Evolutionary conservation across 441 rosid genomes (phyloP).

Genomic region (Viola pubescens): DNA sequence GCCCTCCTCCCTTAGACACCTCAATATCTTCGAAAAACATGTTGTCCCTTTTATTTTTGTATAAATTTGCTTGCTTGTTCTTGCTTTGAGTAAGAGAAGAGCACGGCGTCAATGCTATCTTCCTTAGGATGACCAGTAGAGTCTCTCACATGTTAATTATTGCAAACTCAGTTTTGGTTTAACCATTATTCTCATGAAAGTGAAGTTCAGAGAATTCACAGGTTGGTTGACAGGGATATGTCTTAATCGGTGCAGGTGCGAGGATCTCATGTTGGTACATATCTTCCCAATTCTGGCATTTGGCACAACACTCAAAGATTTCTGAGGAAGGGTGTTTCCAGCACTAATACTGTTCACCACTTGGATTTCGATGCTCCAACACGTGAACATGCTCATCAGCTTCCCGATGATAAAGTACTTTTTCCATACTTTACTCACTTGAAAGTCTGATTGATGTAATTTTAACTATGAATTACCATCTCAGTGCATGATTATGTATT

Average conservation of each 20-base stretch:
- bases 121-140: too few relatives aligned
- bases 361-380: constrained; percentile 99
- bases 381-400: constrained; percentile 75
- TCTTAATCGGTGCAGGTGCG: constrained; percentile 48
- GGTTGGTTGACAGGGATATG: constrained; percentile 11
- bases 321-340: constrained; percentile 56
- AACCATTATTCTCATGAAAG: too few relatives aligned
- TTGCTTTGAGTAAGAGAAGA: too few relatives aligned
- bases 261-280: constrained; percentile 94
- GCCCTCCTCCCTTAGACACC: not conserved
- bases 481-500: not conserved
- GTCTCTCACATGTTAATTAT: too few relatives aligned
- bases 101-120: too few relatives aligned
- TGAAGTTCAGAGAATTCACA: constrained; percentile 1
- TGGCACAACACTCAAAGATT: constrained; percentile 91
- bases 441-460: constrained; percentile 6
- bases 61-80: too few relatives aligned
- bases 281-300: constrained; percentile 89
- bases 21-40: not conserved
- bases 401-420: constrained; percentile 78
- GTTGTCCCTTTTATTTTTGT: not conserved
- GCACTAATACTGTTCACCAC: constrained; percentile 60
- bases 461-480: constrained; percentile 7
- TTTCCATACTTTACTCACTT: not conserved
- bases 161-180: too few relatives aligned